phyloP scores from a whole-genome alignment of 2,329 filamentous ascomycete genomes.

The Cyphellophora europaea region DNA sequence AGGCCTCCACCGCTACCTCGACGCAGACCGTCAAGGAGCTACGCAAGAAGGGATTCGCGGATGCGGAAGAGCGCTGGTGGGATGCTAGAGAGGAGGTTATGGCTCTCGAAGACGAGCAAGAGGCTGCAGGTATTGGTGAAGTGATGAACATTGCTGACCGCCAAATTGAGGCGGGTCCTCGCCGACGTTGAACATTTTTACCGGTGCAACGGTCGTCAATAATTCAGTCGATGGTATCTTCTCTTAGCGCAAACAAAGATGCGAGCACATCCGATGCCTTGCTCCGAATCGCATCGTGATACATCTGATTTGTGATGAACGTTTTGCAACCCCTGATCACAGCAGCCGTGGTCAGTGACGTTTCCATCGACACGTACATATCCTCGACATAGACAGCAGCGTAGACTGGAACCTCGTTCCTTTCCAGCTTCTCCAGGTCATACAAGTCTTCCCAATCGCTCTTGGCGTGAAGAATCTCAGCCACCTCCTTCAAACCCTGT shows the following conservation, averaged over 20 bases:
- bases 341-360: slow-evolving; percentile 63
- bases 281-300: slow-evolving; percentile 71
- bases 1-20: slow-evolving; percentile 53
- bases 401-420: slow-evolving; percentile 78
- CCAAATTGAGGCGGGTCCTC: slow-evolving; percentile 41
- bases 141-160: slow-evolving; percentile 79
- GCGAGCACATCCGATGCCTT: slow-evolving; percentile 68
- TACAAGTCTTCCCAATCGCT: slow-evolving; percentile 69
- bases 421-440: slow-evolving; percentile 59
- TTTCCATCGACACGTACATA: slow-evolving; percentile 79
- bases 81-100: slow-evolving; percentile 91
- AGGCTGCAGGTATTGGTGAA: slow-evolving; percentile 88
- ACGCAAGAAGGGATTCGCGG: slow-evolving; percentile 78
- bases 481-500: slow-evolving; percentile 55
- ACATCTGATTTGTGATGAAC: slow-evolving; percentile 77
- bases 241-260: slow-evolving; percentile 66
- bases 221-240: slow-evolving; percentile 53
- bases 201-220: background rate
- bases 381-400: slow-evolving; percentile 76
- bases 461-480: slow-evolving; percentile 59
- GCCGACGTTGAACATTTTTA: slow-evolving; percentile 32
- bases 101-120: slow-evolving; percentile 87
- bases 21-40: slow-evolving; percentile 78
- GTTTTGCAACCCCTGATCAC: slow-evolving; percentile 69
- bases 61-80: slow-evolving; percentile 98